These are phyloP conservation scores for Pseudocercospora fijiensis DNA, from an alignment of 2,329 filamentous ascomycete genomes.

Conservation along the genomic window DNA sequence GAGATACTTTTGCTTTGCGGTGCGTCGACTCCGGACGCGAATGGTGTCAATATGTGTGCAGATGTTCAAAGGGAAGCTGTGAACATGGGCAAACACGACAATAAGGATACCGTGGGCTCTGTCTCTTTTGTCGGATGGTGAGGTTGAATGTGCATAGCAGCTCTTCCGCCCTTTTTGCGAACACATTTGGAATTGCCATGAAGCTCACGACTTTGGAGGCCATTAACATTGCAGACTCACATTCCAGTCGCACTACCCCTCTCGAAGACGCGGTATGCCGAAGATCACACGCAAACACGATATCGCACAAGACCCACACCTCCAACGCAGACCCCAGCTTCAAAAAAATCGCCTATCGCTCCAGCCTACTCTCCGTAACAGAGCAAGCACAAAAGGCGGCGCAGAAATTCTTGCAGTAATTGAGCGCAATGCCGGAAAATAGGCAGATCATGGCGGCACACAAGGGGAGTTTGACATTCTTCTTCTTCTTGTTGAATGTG, in stretches of 20 bases:
- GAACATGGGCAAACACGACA: too few species aligned
- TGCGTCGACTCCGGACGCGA: background rate
- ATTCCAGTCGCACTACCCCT: too few species aligned
- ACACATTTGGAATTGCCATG: background rate
- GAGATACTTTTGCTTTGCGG: background rate
- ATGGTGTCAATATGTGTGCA: too few species aligned
- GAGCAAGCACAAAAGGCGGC: background rate
- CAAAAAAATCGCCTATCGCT: background rate
- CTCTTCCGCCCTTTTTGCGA: background rate
- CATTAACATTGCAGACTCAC: too few species aligned
- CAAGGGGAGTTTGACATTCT: background rate
- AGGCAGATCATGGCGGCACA: background rate
- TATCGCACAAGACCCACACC: slow-evolving; percentile 4
- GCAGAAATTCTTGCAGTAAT: background rate
- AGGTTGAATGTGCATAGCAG: too few species aligned
- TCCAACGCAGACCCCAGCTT: slow-evolving; percentile 2
- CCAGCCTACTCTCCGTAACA: background rate
- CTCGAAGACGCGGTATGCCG: background rate
- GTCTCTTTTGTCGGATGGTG: too few species aligned
- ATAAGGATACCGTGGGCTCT: too few species aligned
- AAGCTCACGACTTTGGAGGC: background rate
- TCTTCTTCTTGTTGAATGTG: background rate
- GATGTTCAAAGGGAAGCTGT: too few species aligned
- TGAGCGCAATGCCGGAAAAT: background rate
- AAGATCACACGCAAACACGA: slow-evolving; percentile 4